Base-by-base conservation (phyloP, 768 basidiomycete genomes). In the Naganishia vaughanmartiniae region DNA sequence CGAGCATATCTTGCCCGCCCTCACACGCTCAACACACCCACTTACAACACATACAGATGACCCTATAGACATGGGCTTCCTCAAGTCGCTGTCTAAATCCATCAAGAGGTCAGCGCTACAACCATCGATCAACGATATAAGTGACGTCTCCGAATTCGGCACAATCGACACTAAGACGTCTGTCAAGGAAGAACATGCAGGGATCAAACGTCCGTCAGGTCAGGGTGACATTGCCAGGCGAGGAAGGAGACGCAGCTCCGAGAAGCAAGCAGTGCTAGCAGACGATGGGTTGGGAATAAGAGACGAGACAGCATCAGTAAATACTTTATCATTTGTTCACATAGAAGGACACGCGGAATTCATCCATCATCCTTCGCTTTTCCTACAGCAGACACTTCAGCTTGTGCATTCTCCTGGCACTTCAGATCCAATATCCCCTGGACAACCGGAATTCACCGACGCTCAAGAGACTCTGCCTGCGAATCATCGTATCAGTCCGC, bases 131-230 rank as follows among this genome's bases (percentile, higher is more conserved):
- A 21, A 26, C 42, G 24, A 45, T 6, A 26, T 28, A 24, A 11
- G 19, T 4, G 24, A 51, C 4, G 60, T 42, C n/a, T 63, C 60
- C 39, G 60, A 45, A 24, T 63, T 63, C 19, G 60, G 39, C 24
- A 24, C 24, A 4, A 9, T 42, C 17, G 36, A 63, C 19, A 9
- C 39, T 9, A 26, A 45, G 24, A 15, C 24, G 24, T 26, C 17
- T 28, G 24, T 36, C n/a, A n/a, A n/a, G 12, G 11, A 33, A 28
- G 60, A 63, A 15, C 39, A 39, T 24, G 60, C 60, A 6, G 39
- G 60, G 2, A 63, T 63, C 60, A 63, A 45, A 42, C 60, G 60
- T 42, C 60, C 60, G 60, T 63, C 60, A n/a, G 60, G 60, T 15
- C 60, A 63, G 5, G 60, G 60, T 24, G 60, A 63, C 14, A 63